phyloP scores from a whole-genome alignment of 2,329 filamentous ascomycete species.

The Apiospora koreana region DNA sequence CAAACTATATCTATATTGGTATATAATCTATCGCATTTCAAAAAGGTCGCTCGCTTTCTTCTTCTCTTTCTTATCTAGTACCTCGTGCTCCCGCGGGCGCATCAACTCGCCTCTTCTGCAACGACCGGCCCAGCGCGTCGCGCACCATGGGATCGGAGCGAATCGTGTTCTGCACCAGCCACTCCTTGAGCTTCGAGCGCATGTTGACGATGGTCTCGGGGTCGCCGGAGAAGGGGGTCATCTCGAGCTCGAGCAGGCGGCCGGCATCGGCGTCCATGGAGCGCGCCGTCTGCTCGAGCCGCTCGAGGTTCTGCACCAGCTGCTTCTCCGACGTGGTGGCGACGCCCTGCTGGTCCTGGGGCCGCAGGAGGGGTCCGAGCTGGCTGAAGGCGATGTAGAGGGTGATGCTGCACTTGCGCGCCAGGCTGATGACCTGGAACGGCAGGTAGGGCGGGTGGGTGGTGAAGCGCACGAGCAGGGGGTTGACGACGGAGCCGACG shows the following conservation, averaged over 20 bases:
- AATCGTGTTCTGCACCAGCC: conserved; percentile 85
- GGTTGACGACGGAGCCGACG: conserved; percentile 46
- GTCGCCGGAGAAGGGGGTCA: conserved; percentile 80
- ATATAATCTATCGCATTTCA: conserved; percentile 1
- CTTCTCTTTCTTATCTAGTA: conserved; percentile 41
- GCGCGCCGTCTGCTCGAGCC: conserved; percentile 61
- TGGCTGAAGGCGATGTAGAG: conserved; percentile 83
- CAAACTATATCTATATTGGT: background rate
- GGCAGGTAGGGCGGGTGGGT: conserved; percentile 69
- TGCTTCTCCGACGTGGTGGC: conserved; percentile 44
- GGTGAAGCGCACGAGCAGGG: conserved; percentile 38
- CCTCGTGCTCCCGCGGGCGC: conserved; percentile 63
- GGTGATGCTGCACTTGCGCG: conserved; percentile 75
- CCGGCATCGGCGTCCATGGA: conserved; percentile 69
- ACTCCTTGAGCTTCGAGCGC: conserved; percentile 76
- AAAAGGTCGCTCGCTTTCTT: background rate
- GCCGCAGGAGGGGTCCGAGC: conserved; percentile 67
- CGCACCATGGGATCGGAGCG: conserved; percentile 78
- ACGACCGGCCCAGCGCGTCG: conserved; percentile 70
- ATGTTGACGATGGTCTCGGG: conserved; percentile 63
- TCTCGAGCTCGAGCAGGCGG: conserved; percentile 73
- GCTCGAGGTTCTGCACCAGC: conserved; percentile 63
- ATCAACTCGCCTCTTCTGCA: conserved; percentile 63
- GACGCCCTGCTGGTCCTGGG: conserved; percentile 35
- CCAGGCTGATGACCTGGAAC: conserved; percentile 78